Evolutionary conservation across 2,329 filamentous ascomycete genomes (phyloP).

Genomic region (Penicillium corylophilum): DNA sequence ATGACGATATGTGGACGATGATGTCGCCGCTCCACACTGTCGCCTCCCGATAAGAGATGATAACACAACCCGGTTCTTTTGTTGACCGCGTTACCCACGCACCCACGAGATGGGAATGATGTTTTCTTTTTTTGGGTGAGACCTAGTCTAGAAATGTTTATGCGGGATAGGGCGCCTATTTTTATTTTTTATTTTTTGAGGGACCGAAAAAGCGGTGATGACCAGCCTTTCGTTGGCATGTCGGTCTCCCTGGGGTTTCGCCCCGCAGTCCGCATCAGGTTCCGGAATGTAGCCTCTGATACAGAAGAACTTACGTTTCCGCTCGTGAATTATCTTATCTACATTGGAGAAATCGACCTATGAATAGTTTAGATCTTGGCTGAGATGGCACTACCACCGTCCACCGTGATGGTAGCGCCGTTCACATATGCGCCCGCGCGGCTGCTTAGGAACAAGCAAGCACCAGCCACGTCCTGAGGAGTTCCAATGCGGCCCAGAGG

Average conservation of each 20-base stretch:
- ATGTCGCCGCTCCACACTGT: slow-evolving; percentile 26
- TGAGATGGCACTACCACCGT: slow-evolving; percentile 53
- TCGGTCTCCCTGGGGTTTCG: neutral
- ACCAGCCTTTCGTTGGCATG: slow-evolving; percentile 10
- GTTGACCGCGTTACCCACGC: neutral
- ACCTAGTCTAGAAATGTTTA: neutral
- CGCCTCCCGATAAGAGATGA: slow-evolving; percentile 22
- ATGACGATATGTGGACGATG: slow-evolving; percentile 25
- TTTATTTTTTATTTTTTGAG: neutral
- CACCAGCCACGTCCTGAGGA: slow-evolving; percentile 67
- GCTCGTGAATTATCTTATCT: neutral
- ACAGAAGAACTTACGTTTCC: neutral
- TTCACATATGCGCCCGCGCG: slow-evolving; percentile 66
- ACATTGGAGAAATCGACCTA: neutral
- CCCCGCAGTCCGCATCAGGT: neutral
- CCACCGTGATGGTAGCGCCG: slow-evolving; percentile 62
- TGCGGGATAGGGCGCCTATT: no score
- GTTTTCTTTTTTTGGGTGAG: neutral
- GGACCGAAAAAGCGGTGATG: neutral
- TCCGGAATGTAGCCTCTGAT: neutral
- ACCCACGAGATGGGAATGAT: neutral
- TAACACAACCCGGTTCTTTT: neutral
- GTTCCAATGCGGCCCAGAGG: slow-evolving; percentile 67
- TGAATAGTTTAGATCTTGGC: slow-evolving; percentile 36
- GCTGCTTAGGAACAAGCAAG: slow-evolving; percentile 68